Conservation (phyloP, 345 rosid species). For the Toxicodendron radicans region DNA sequence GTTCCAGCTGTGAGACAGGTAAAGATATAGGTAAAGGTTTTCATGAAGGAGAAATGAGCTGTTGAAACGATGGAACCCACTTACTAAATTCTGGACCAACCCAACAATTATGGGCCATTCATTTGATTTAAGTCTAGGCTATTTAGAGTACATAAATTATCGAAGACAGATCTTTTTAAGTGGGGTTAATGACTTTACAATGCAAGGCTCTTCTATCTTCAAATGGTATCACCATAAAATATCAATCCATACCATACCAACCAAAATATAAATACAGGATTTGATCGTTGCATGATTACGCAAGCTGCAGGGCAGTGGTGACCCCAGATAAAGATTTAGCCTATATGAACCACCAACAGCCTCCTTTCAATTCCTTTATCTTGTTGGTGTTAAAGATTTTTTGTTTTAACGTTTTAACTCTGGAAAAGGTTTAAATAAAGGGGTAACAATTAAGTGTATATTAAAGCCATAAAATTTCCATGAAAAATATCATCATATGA, state of each 20-base stretch:
- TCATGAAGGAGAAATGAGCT: background rate
- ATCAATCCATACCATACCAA: conserved; percentile 13
- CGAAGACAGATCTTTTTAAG: background rate
- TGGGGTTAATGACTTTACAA: background rate
- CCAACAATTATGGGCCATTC: background rate
- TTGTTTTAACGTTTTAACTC: background rate
- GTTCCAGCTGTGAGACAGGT: background rate
- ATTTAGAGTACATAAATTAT: background rate
- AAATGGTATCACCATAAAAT: background rate
- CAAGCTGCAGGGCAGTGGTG: conserved; percentile 8
- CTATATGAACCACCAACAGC: background rate
- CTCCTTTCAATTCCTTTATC: background rate
- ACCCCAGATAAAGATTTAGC: background rate
- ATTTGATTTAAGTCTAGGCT: background rate
- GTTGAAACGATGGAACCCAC: conserved; percentile 17
- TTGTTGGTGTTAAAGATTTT: background rate
- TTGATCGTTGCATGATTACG: background rate
- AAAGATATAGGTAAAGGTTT: background rate
- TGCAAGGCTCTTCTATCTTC: background rate
- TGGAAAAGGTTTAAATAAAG: background rate
- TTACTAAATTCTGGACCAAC: background rate
- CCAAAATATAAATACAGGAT: conserved; percentile 3
- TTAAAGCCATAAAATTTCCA: background rate
- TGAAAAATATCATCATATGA: background rate
- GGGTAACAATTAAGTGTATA: background rate